A percentile compares a stretch with the other conserved stretches of the same genome.
Evolutionary conservation across 306 rosid species (phyloP).

Genomic region (Spatholobus suberectus): DNA sequence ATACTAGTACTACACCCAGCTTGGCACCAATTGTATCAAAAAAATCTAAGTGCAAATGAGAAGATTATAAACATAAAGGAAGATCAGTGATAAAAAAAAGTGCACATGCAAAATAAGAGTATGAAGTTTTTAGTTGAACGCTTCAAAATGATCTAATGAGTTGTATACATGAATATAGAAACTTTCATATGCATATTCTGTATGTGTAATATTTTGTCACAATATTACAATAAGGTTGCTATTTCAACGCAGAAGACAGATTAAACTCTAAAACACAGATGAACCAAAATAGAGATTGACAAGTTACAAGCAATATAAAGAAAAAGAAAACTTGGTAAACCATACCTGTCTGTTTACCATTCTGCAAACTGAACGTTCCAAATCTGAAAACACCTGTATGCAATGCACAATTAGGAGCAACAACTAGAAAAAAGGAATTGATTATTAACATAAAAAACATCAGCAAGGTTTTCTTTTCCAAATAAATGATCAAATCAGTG

Average conservation of each 20-base stretch:
- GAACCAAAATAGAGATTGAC: conserved; percentile 21
- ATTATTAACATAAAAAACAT: background rate
- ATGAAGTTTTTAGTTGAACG: background rate
- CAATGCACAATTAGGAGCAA: conserved; percentile 46
- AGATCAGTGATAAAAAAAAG: conserved; percentile 6
- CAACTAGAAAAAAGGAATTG: background rate
- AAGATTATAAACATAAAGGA: background rate
- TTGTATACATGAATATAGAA: background rate
- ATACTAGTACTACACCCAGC: background rate
- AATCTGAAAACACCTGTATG: conserved; percentile 89
- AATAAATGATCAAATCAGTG: conserved; percentile 32
- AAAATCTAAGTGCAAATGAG: conserved; percentile 1
- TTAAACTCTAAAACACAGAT: background rate
- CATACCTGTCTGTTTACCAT: conserved; percentile 92
- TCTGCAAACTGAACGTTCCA: conserved; percentile 97
- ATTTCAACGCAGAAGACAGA: background rate
- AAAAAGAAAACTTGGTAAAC: conserved; percentile 27
- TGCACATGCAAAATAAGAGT: background rate
- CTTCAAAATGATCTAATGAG: conserved; percentile 19
- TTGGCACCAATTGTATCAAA: background rate
- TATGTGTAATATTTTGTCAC: background rate
- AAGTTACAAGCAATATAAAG: conserved; percentile 10
- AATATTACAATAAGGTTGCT: background rate
- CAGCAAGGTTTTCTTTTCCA: background rate
- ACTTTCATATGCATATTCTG: background rate